Conservation (phyloP, 202 grass and related monocot species). For the Carex arenaria region DNA sequence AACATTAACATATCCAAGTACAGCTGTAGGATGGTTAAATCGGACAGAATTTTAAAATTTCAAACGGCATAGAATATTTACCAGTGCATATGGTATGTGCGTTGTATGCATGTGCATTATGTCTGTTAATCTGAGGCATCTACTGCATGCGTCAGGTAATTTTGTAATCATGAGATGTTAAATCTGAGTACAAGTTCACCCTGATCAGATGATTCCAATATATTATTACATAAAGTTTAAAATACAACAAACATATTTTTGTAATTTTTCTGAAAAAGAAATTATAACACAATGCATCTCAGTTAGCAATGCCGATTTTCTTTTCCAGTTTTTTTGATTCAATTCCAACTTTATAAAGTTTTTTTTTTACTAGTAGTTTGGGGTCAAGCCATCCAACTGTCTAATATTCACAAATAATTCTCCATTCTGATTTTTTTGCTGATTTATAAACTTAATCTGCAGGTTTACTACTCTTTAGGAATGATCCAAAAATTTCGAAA, state of each 20-base stretch:
- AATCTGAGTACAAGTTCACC: background rate
- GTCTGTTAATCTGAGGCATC: conserved; percentile 14
- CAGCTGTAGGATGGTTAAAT: conserved; percentile 16
- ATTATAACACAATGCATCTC: background rate
- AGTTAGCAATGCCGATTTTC: background rate
- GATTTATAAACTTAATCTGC: too few relatives aligned
- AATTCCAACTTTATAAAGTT: too few relatives aligned
- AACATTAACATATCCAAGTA: background rate
- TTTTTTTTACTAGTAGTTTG: too few relatives aligned
- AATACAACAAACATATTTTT: background rate
- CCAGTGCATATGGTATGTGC: background rate
- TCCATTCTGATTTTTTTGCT: too few relatives aligned
- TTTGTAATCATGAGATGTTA: conserved; percentile 1
- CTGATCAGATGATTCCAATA: background rate
- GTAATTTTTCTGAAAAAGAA: too few relatives aligned
- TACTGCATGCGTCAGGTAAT: conserved; percentile 3
- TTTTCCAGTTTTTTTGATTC: too few relatives aligned
- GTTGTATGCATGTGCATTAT: conserved; percentile 4
- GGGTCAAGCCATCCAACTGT: too few relatives aligned
- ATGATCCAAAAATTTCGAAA: too few relatives aligned
- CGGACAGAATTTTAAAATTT: background rate
- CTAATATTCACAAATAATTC: too few relatives aligned
- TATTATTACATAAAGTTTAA: background rate
- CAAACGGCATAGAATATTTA: conserved; percentile 2
- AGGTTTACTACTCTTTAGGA: too few relatives aligned